Conservation (phyloP, 2,329 filamentous ascomycete genomes). For the Zasmidium cellare region DNA sequence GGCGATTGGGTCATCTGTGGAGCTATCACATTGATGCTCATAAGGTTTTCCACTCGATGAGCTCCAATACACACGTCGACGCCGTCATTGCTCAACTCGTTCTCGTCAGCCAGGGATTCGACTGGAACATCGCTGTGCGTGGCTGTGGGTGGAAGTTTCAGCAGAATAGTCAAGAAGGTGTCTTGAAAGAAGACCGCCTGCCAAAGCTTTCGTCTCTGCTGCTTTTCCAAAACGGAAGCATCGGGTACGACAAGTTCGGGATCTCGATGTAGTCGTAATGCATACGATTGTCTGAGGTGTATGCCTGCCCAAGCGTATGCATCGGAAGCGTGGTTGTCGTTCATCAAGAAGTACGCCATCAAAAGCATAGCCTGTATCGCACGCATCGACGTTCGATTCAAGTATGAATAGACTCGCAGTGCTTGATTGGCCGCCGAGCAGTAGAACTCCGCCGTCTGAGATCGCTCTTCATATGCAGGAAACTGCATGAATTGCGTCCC, state of each 20-base stretch:
- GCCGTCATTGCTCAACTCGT: slow-evolving; percentile 50
- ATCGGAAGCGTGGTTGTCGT: slow-evolving; percentile 80
- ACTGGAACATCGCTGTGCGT: slow-evolving; percentile 79
- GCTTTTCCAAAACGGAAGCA: slow-evolving; percentile 70
- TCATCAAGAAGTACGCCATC: slow-evolving; percentile 82
- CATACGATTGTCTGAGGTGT: slow-evolving; percentile 74
- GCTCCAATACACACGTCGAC: slow-evolving; percentile 59
- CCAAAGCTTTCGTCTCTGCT: slow-evolving; percentile 77
- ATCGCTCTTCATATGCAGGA: slow-evolving; percentile 59
- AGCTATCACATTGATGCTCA: slow-evolving; percentile 53
- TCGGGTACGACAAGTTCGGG: slow-evolving; percentile 70
- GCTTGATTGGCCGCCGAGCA: slow-evolving; percentile 76
- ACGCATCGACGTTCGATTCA: slow-evolving; percentile 70
- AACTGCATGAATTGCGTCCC: slow-evolving; percentile 74
- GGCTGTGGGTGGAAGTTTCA: slow-evolving; percentile 74
- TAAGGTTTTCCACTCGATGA: slow-evolving; percentile 49
- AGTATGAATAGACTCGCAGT: slow-evolving; percentile 71
- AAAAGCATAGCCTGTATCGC: slow-evolving; percentile 80
- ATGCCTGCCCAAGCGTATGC: slow-evolving; percentile 82
- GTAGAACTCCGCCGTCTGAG: slow-evolving; percentile 79
- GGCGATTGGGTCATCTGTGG: slow-evolving; percentile 37
- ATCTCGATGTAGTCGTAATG: slow-evolving; percentile 77
- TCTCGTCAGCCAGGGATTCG: slow-evolving; percentile 69
- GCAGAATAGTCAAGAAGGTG: slow-evolving; percentile 75
- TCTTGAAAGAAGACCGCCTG: slow-evolving; percentile 79